Base-by-base conservation (phyloP, 2,329 filamentous ascomycete species). In the Alternaria panax region DNA sequence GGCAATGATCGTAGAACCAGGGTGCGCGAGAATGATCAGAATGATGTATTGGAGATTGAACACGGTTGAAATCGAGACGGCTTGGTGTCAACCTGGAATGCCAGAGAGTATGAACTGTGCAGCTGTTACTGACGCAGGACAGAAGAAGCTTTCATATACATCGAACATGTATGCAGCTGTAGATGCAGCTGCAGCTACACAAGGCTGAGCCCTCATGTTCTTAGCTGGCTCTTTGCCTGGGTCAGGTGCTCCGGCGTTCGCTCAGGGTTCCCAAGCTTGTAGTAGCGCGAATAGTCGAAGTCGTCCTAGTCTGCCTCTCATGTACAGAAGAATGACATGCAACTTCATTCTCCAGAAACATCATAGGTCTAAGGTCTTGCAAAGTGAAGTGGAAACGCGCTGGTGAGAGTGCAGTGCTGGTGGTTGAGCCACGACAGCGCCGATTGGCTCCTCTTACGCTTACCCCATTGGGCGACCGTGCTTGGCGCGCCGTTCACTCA, bases 401-500 rank as follows among this genome's bases (percentile, higher is more conserved):
- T 22, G 32, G 9, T 2, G 32, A 34, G 47, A 51, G n/a, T 22
- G 22, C 38, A 42, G n/a, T 24, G 60, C 16, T 25, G 30, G 30
- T 36, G 3, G 45, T 60, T 43, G 57, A 3, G 48, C 45, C 47
- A 25, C 16, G 28, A 24, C 27, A 32, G 20, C 40, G 32, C 45
- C 51, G 63, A 65, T 65, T 61, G 56, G 62, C 51, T 47, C 24
- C 47, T 20, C 38, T 34, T 14, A 30, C 24, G 16, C 40, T 42
- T 28, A 41, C 42, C 40, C 50, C 27, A 57, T 55, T 30, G 25
- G 57, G 45, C 32, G 45, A 48, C 5, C 20, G 45, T 5, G 14
- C 62, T 62, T 64, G 62, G 62, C 62, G 27, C 28, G 50, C 51
- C 54, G 38, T 59, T 59, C 51, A 55, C 57, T 62, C 62, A 59